Evolutionary conservation across 768 basidiomycete genomes (phyloP), one percentile per base, ranked within the genome.

Genomic region (Lepiota brunneoincarnata): DNA sequence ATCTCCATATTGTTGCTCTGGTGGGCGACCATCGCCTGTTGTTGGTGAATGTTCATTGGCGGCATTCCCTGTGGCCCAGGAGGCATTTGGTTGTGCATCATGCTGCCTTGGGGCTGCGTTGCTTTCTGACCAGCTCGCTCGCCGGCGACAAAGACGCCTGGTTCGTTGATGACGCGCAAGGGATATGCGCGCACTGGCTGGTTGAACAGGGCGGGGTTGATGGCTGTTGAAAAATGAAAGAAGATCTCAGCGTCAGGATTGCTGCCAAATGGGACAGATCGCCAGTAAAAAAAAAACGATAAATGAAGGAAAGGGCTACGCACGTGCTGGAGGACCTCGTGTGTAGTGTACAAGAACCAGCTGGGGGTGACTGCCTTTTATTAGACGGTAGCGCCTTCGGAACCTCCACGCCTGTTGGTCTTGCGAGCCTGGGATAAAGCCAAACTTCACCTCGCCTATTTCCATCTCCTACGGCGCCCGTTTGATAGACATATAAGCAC

Each of bases 301-400:
- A 24, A 55, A 62, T 43, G 51, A 37, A 49, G n/a, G 36, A 52
- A 40, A 51, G 46, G 6, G 28, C 39, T 61, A 79, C 88, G 68
- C 66, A 91, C 89, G 78, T 42, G 77, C 73, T 7, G 75, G 58
- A 10, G 78, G 83, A 4, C 86, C 87, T 60, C 87, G 81, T 26
- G 81, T 75, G 63, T 92, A 93, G 62, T 93, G 89, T 0, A 91
- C 79, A 4, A 93, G 80, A 15, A 85, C 75, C n/a, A 92, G 77
- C 50, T 83, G 80, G 0, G 84, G 79, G 61, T 89, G 82, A 0
- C 89, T 88, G 24, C 88, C 89, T 64, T 88, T 90, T 39, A 70
- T 56, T 35, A 93, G 75, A 35, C 91, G 83, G 65, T 80, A 93
- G 5, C 88, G 82, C 45, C 89, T 73, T 44, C 91, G 79, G 43